These are phyloP conservation scores for Theobroma cacao DNA, from an alignment of 345 rosid genomes.

Conservation along the genomic window DNA sequence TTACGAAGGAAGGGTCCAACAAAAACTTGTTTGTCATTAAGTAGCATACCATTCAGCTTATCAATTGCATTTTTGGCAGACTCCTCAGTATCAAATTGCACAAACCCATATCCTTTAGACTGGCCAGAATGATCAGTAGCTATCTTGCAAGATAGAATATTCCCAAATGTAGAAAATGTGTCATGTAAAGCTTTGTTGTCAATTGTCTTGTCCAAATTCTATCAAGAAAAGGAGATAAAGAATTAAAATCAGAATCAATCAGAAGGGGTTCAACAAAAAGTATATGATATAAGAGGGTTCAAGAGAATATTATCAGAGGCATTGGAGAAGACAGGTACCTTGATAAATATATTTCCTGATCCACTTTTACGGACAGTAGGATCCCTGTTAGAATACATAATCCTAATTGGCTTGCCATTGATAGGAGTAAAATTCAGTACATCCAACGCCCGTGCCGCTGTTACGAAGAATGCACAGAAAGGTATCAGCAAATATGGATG, in stretches of 20 bases:
- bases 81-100: conserved; percentile 73
- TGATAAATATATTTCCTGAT: conserved; percentile 67
- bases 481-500: not conserved
- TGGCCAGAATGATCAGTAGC: conserved; percentile 72
- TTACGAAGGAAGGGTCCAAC: conserved; percentile 80
- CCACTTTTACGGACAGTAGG: conserved; percentile 76
- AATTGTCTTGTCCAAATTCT: conserved; percentile 81
- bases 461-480: conserved; percentile 6
- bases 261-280: not conserved
- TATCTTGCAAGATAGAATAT: conserved; percentile 69
- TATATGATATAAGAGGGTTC: not conserved
- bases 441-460: conserved; percentile 91
- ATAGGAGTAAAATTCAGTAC: conserved; percentile 71
- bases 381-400: conserved; percentile 88
- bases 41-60: conserved; percentile 65
- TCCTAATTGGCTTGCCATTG: conserved; percentile 72
- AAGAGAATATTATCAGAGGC: not conserved
- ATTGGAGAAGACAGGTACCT: conserved; percentile 29
- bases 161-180: conserved; percentile 64
- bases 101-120: conserved; percentile 82
- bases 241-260: conserved; percentile 11
- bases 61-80: conserved; percentile 67
- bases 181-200: conserved; percentile 78
- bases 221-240: conserved; percentile 11
- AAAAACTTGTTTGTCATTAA: conserved; percentile 71